Evolutionary conservation across 257 asterid genomes (phyloP), one percentile per base, ranked within the genome.

Genomic region (Petunia axillaris): DNA sequence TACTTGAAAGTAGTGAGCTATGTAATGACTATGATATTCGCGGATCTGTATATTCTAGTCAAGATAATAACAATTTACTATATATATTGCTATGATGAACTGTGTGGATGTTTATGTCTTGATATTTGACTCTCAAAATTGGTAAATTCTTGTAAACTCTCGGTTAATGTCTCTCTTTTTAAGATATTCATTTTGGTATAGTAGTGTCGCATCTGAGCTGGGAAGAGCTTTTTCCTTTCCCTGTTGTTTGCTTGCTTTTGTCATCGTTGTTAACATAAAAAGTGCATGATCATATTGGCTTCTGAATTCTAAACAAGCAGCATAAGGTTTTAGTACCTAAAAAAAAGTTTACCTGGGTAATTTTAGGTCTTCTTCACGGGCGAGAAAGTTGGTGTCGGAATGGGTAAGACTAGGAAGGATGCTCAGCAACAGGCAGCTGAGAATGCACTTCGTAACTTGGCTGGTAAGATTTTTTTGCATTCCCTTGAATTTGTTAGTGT

Each of bases 371-470:
- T 88, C 83, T 94, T 93, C 70, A 78, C 92, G 48, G 98, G 97
- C 53, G 98, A 95, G 79, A 95, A 88, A 84, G 88, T 94, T 85
- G 96, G 98, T 73, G 85, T 83, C 63, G 99, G 99, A 65, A 89
- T 88, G 94, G 99, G 99, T 52, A 95, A 87, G 85, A 92, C 97
- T 14, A 89, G 96, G 86, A 94, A 90, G 88, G 98, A 95, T 87
- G 99, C 99, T 25, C 98, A 93, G 87, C 98, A 91, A 85, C 97
- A 91, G 80, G 99, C 98, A 83, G 97, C 97, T 48, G 99, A 90
- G 82, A 92, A 91, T 85, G 99, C 99, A 48, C 97, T 95, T 59
- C 97, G 83, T 81, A 87, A 86, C 89, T 88, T 95, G 92, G 97
- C 99, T 80, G 97, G 99, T 93, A 89, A 85, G 53, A 74, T 35